A percentile compares a stretch with the other conserved stretches of the same genome.
These are phyloP conservation scores for Pseudoturritis turrita DNA, from an alignment of 345 rosid genomes.

Conservation along the genomic window DNA sequence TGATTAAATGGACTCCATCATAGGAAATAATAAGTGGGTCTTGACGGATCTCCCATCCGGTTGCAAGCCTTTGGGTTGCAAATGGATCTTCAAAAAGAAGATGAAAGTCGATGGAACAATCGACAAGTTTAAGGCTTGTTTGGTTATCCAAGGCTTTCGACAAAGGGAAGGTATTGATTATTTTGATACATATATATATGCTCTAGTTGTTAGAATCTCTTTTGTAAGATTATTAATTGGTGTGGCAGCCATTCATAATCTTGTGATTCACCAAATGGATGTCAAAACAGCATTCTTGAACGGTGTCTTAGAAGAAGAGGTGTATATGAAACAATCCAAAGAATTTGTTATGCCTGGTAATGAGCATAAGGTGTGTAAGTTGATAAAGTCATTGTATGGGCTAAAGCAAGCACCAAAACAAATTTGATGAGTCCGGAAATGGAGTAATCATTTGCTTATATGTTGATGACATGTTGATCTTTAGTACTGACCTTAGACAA, in stretches of 20 bases:
- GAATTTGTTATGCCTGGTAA: not conserved
- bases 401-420: not conserved
- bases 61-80: not conserved
- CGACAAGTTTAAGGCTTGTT: no score
- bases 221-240: not conserved
- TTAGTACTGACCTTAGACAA: not conserved
- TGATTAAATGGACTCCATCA: not conserved
- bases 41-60: not conserved
- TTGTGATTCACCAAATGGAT: slow-evolving; percentile 7
- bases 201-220: no score
- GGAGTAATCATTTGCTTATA: not conserved
- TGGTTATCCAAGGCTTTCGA: no score
- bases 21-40: not conserved
- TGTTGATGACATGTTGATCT: not conserved
- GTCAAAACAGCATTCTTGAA: no score
- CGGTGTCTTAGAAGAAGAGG: not conserved
- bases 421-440: not conserved
- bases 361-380: slow-evolving; percentile 1
- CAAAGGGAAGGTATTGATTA: no score
- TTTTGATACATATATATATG: no score
- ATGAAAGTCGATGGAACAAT: no score
- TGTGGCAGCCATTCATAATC: not conserved
- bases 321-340: not conserved
- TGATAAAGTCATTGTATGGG: not conserved
- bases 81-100: not conserved